Evolutionary conservation across 2,329 filamentous ascomycete species (phyloP), one percentile per base, ranked within the genome.

Genomic region (Sclerotinia spermophila): DNA sequence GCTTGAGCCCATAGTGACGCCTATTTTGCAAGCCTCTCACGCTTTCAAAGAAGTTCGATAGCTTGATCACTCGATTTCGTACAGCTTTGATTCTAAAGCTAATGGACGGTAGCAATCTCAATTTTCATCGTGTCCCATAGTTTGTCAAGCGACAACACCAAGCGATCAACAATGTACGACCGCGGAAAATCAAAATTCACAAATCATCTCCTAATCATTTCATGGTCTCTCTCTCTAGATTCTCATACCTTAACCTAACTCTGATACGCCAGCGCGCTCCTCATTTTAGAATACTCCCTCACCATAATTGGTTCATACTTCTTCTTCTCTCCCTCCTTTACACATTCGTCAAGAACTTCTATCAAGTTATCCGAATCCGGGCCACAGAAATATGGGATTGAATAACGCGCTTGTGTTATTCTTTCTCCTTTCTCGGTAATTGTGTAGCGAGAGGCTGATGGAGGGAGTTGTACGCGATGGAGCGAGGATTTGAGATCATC

Each of bases 331-430:
- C 78, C 78, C 27, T 80, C 80, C 15, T 80, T 80, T 33, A 79
- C 80, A 72, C 84, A 86, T 7, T 82, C 82, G 1, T 82, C 81
- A 60, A 88, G 80, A 73, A 84, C 86, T 74, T 86, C 84, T 67
- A 89, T 84, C 13, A 85, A 77, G 5, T 82, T 79, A 58, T 83
- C 80, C 3, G 82, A 80, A 72, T 87, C 83, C 0, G 86, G 84
- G 8, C 81, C 79, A 44, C 88, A 81, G 69, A 89, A 89, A 75
- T 88, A 89, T 0, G 86, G 86, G 67, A 89, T 89, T 13, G 87
- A 89, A 73, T 86, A 89, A 21, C 87, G 79, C 30, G 83, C 81
- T 44, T 80, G 79, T 3, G 84, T 86, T 80, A 86, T 83, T 5
- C 80, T 76, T 21, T 82, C 76, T n/a, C 27, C 58, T n/a, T 33